These are phyloP conservation scores for Lentinus brumalis DNA, from an alignment of 768 basidiomycete species.

Conservation along the genomic window DNA sequence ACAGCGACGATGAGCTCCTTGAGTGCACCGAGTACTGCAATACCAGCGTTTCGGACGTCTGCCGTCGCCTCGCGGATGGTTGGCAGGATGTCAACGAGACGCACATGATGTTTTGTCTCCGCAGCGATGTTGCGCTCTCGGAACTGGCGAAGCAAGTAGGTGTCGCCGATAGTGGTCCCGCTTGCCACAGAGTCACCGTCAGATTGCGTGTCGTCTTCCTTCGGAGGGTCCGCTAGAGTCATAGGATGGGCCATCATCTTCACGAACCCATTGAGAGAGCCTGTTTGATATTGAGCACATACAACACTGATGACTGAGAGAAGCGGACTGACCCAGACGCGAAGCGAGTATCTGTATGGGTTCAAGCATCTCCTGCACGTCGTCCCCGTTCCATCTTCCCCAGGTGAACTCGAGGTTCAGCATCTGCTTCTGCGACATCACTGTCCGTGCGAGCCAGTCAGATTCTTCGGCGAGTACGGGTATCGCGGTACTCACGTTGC, in stretches of 20 bases:
- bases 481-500: conserved; percentile 27
- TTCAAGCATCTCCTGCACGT: conserved; percentile 38
- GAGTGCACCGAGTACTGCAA: conserved; percentile 30
- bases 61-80: conserved; percentile 35
- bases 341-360: conserved; percentile 38
- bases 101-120: conserved; percentile 34
- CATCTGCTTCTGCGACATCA: conserved; percentile 36
- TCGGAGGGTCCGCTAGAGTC: not conserved
- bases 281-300: conserved; percentile 25
- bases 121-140: conserved; percentile 26
- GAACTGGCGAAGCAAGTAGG: conserved; percentile 38
- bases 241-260: conserved; percentile 28
- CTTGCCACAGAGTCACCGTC: conserved; percentile 1
- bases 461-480: not conserved
- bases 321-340: conserved; percentile 35
- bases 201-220: conserved; percentile 8
- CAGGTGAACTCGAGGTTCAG: conserved; percentile 46
- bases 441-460: conserved; percentile 22
- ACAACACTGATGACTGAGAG: not conserved
- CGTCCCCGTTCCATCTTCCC: conserved; percentile 49
- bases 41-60: conserved; percentile 36
- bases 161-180: conserved; percentile 32
- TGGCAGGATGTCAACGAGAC: conserved; percentile 39
- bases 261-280: conserved; percentile 36
- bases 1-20: conserved; percentile 31